These are phyloP conservation scores for Prunus davidiana DNA, from an alignment of 306 rosid genomes.

Conservation along the genomic window DNA sequence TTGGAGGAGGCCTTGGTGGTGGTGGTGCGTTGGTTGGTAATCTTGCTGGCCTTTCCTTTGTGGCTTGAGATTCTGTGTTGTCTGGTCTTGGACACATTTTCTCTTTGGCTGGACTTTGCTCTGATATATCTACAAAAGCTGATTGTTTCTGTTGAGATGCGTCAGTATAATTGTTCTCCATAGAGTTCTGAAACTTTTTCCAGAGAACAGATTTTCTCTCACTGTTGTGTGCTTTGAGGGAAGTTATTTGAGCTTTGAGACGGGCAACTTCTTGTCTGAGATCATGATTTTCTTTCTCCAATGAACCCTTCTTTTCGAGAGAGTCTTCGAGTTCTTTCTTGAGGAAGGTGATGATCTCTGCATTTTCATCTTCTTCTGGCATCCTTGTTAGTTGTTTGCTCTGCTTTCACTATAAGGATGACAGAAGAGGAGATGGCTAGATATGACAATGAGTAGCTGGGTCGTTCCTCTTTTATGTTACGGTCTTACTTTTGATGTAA, in stretches of 20 bases:
- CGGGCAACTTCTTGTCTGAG: constrained; percentile 61
- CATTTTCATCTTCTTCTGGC: constrained; percentile 47
- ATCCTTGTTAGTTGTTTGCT: constrained; percentile 21
- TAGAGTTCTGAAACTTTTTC: constrained; percentile 78
- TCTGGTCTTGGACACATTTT: constrained; percentile 32
- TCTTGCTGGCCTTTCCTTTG: constrained; percentile 39
- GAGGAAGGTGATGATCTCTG: constrained; percentile 39
- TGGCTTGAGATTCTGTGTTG: constrained; percentile 31
- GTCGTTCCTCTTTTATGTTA: constrained; percentile 25
- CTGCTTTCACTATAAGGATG: constrained; percentile 24
- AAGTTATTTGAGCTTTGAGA: constrained; percentile 53
- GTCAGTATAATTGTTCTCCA: constrained; percentile 47
- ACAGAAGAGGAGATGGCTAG: constrained; percentile 5
- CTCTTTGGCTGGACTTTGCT: constrained; percentile 34
- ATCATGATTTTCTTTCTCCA: constrained; percentile 78
- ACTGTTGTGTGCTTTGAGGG: constrained; percentile 62
- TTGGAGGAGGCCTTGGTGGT: constrained; percentile 27
- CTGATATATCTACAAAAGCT: constrained; percentile 20
- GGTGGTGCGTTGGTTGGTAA: constrained; percentile 51
- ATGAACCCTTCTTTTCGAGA: constrained; percentile 40
- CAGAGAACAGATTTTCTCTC: constrained; percentile 81
- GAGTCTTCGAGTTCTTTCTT: constrained; percentile 56
- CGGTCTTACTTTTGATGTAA: constrained; percentile 54
- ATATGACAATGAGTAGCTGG: constrained; percentile 22
- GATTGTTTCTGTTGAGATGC: constrained; percentile 35